Evolutionary conservation across 257 asterid genomes (phyloP).

Genomic region (Galeopsis tetrahit): DNA sequence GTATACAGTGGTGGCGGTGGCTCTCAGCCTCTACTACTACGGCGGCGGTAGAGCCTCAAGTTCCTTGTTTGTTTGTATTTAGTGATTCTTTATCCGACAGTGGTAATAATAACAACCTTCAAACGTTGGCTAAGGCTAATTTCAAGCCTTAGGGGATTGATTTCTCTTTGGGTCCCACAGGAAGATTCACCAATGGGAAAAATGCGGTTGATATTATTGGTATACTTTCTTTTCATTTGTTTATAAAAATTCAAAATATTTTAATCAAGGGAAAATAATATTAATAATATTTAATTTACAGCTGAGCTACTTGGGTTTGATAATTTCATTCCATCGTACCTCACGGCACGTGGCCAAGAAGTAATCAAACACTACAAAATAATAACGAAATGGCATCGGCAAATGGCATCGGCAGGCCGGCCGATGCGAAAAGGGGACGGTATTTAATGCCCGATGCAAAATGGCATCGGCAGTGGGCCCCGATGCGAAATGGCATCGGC

Average conservation of each 20-base stretch:
- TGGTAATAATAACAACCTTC: constrained; percentile 66
- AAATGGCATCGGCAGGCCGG: too few species aligned
- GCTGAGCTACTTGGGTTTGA: constrained; percentile 74
- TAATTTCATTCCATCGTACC: constrained; percentile 56
- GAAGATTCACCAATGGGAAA: constrained; percentile 71
- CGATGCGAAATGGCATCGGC: too few species aligned
- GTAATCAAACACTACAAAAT: too few species aligned
- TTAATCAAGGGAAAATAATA: too few species aligned
- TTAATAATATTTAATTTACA: constrained; percentile 3
- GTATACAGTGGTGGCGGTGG: constrained; percentile 11
- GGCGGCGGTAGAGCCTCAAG: constrained; percentile 50
- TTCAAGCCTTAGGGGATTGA: constrained; percentile 73
- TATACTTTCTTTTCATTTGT: constrained; percentile 22
- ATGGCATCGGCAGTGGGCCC: too few species aligned
- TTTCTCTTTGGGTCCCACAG: constrained; percentile 61
- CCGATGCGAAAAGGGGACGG: too few species aligned
- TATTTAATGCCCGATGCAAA: too few species aligned
- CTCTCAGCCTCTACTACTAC: background rate
- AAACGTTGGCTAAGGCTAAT: constrained; percentile 64
- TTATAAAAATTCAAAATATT: too few species aligned
- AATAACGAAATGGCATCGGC: too few species aligned
- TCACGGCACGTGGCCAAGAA: constrained; percentile 58
- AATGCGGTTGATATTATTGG: constrained; percentile 59
- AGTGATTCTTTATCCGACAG: constrained; percentile 76
- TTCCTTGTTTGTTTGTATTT: constrained; percentile 67